Percentiles rank a stretch among this genome's conserved stretches.
Evolutionary conservation across 192 early-diverging fungal species (phyloP).

Genomic region (Coemansia furcata): DNA sequence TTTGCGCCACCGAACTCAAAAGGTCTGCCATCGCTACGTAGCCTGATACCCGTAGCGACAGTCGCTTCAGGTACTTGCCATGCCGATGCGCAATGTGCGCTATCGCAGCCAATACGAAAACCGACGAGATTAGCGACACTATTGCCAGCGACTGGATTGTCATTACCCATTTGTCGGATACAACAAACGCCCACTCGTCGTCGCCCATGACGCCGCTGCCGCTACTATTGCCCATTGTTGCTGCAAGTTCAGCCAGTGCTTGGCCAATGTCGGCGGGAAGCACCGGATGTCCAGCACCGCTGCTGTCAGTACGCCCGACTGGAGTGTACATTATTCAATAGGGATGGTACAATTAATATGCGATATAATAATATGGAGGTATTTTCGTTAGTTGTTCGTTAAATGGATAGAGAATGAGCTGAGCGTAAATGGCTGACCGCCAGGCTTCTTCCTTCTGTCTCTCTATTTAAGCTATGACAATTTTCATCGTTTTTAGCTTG

Average conservation of each 20-base stretch:
- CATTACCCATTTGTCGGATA: slow-evolving; percentile 22
- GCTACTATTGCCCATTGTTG: neutral
- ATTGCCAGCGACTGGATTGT: slow-evolving; percentile 24
- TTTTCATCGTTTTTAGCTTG: neutral
- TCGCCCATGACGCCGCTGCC: neutral
- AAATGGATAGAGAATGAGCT: neutral
- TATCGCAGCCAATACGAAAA: slow-evolving; percentile 8
- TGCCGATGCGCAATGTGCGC: slow-evolving; percentile 10
- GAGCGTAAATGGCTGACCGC: neutral
- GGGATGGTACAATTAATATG: neutral
- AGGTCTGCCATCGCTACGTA: slow-evolving; percentile 28
- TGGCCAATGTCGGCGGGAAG: neutral
- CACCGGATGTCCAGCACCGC: neutral
- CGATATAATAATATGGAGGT: neutral
- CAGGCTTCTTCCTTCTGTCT: neutral
- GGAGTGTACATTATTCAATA: neutral
- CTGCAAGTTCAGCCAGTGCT: neutral
- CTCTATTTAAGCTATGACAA: neutral
- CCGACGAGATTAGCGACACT: slow-evolving; percentile 28
- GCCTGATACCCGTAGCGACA: slow-evolving; percentile 37
- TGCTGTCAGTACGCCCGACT: neutral
- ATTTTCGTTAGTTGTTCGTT: neutral
- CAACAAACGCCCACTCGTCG: slow-evolving; percentile 31
- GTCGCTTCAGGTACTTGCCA: slow-evolving; percentile 24
- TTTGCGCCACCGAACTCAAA: slow-evolving; percentile 13